These are phyloP conservation scores for Punica granatum DNA, from an alignment of 345 rosid genomes.

Conservation along the genomic window DNA sequence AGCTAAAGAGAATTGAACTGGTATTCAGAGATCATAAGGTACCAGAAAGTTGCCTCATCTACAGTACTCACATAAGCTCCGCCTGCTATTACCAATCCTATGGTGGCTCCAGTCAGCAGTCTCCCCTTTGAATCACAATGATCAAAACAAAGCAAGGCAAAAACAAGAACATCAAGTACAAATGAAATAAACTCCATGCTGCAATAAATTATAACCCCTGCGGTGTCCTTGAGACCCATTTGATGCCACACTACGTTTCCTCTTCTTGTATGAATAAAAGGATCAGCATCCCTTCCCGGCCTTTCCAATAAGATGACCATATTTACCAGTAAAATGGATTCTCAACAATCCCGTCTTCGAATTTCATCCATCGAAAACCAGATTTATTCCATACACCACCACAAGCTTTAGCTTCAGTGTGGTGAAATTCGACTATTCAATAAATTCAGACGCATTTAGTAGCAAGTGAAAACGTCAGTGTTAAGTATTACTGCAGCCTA, in stretches of 20 bases:
- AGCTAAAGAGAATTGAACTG: slow-evolving; percentile 5
- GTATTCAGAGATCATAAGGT: slow-evolving; percentile 17
- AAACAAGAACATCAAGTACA: background rate
- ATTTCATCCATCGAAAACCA: too few relatives aligned
- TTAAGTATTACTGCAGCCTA: background rate
- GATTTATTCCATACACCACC: too few relatives aligned
- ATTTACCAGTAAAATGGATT: too few relatives aligned
- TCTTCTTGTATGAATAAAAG: too few relatives aligned
- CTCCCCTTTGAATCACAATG: slow-evolving; percentile 49
- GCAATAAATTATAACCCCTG: background rate
- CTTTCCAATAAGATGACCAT: too few relatives aligned
- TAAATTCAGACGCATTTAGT: too few relatives aligned
- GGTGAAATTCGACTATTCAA: too few relatives aligned
- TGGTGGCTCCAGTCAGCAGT: slow-evolving; percentile 70
- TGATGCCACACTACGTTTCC: too few relatives aligned
- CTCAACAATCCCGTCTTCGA: too few relatives aligned
- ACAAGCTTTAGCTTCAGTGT: too few relatives aligned
- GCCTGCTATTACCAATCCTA: slow-evolving; percentile 76
- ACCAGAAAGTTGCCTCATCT: slow-evolving; percentile 99
- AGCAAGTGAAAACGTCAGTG: background rate
- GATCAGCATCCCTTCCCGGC: too few relatives aligned
- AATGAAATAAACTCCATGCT: background rate
- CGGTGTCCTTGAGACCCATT: too few relatives aligned
- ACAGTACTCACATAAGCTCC: slow-evolving; percentile 96
- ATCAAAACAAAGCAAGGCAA: slow-evolving; percentile 4